These are phyloP conservation scores for Penicillium turbatum DNA, from an alignment of 495 filamentous ascomycete genomes.

Conservation along the genomic window DNA sequence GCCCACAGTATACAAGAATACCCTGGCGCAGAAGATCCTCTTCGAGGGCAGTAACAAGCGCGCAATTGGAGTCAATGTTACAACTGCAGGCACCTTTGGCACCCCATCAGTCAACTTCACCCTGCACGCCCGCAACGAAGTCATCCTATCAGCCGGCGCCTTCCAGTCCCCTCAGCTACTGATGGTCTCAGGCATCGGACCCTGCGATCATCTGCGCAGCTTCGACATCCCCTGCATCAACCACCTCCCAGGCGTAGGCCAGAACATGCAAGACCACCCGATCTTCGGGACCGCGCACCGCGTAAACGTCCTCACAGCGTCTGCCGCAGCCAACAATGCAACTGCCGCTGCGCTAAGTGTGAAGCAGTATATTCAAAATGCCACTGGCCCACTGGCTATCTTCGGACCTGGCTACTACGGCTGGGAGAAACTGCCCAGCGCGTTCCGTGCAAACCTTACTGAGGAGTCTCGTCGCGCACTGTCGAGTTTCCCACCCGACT, in stretches of 20 bases:
- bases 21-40: constrained; percentile 41
- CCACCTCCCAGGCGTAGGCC: constrained; percentile 58
- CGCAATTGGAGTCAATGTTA: constrained; percentile 47
- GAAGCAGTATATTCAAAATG: constrained; percentile 15
- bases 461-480: constrained; percentile 19
- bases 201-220: constrained; percentile 39
- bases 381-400: constrained; percentile 15
- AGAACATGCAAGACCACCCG: constrained; percentile 60
- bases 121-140: constrained; percentile 46
- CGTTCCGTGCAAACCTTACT: constrained; percentile 15
- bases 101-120: constrained; percentile 34
- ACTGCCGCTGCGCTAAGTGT: constrained; percentile 8
- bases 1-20: constrained; percentile 35
- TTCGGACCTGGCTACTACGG: constrained; percentile 23
- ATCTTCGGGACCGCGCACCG: constrained; percentile 1
- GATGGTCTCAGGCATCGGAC: constrained; percentile 60
- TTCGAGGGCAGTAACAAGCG: constrained; percentile 36
- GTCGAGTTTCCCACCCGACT: constrained; percentile 42
- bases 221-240: constrained; percentile 48
- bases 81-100: constrained; percentile 18
- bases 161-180: constrained; percentile 62
- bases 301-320: constrained; percentile 4
- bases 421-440: constrained; percentile 44
- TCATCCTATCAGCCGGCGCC: constrained; percentile 55
- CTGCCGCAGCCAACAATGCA: constrained; percentile 6